phyloP scores from a whole-genome alignment of 768 basidiomycete genomes.

The Tephrocybe sp. region DNA sequence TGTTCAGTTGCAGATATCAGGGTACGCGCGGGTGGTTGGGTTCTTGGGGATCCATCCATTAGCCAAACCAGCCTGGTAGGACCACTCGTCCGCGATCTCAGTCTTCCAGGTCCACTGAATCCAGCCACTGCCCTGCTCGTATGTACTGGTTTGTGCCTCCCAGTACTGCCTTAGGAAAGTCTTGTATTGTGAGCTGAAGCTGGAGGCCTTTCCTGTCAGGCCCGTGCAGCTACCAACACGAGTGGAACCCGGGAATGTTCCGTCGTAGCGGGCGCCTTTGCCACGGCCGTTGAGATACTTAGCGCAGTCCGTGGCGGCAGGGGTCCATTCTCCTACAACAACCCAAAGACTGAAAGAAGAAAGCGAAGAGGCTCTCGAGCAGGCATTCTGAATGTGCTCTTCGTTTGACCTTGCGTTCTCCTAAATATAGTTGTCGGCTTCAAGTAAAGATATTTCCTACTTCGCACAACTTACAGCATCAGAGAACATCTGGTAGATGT shows the following conservation, averaged over 20 bases:
- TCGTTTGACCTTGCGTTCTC: conserved; percentile 44
- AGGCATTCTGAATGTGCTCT: conserved; percentile 64
- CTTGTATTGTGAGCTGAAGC: conserved; percentile 79
- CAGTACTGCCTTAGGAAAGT: conserved; percentile 77
- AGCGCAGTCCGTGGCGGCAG: conserved; percentile 76
- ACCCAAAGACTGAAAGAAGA: conserved; percentile 68
- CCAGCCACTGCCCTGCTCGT: conserved; percentile 73
- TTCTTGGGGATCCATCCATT: conserved; percentile 83
- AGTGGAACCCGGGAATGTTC: conserved; percentile 61
- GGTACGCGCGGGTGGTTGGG: conserved; percentile 50
- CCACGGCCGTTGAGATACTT: conserved; percentile 86
- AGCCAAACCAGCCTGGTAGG: conserved; percentile 77
- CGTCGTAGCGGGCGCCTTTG: conserved; percentile 63
- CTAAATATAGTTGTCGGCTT: conserved; percentile 24
- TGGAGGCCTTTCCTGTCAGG: conserved; percentile 69
- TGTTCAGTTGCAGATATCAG: conserved; percentile 60
- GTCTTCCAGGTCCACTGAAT: conserved; percentile 86
- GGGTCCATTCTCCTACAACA: conserved; percentile 87
- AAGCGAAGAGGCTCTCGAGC: conserved; percentile 44
- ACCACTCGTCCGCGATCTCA: conserved; percentile 86
- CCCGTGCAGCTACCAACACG: conserved; percentile 73
- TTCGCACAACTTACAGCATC: conserved; percentile 40
- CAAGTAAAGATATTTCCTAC: not conserved
- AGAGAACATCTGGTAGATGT: conserved; percentile 78
- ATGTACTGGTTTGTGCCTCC: conserved; percentile 82